Evolutionary conservation across 169 alveolate genomes (phyloP).

Genomic region (Plasmodium gonderi): DNA sequence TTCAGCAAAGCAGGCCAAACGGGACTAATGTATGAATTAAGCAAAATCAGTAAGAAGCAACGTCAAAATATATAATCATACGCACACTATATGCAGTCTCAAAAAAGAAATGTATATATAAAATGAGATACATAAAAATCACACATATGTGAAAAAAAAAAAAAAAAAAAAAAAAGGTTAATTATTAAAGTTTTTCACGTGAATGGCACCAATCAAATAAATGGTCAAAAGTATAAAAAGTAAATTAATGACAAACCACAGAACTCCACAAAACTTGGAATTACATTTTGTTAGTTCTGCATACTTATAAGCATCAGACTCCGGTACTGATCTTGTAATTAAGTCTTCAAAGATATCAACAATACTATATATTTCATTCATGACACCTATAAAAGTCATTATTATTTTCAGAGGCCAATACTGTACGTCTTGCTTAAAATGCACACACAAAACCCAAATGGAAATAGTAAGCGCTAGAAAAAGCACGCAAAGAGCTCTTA

Average conservation of each 20-base stretch:
- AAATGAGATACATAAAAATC: not conserved
- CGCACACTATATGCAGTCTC: not conserved
- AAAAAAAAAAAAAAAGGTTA: not conserved
- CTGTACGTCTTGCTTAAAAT: slow-evolving; percentile 72
- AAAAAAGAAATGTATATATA: too few species aligned
- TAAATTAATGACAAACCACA: slow-evolving; percentile 78
- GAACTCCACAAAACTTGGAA: slow-evolving; percentile 79
- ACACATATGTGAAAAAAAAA: not conserved
- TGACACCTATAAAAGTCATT: slow-evolving; percentile 79
- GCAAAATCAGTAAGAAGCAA: too few species aligned
- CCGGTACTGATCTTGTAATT: slow-evolving; percentile 78
- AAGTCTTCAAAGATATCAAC: slow-evolving; percentile 80
- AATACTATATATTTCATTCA: slow-evolving; percentile 79
- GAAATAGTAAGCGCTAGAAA: slow-evolving; percentile 69
- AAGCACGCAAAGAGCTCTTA: slow-evolving; percentile 75
- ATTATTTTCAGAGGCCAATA: slow-evolving; percentile 80
- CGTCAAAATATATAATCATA: too few species aligned
- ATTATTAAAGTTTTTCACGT: slow-evolving; percentile 45
- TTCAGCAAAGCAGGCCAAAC: too few species aligned
- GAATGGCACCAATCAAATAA: slow-evolving; percentile 79
- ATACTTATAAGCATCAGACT: slow-evolving; percentile 82
- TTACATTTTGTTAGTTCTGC: slow-evolving; percentile 79
- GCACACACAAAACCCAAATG: slow-evolving; percentile 69
- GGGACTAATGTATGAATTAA: too few species aligned
- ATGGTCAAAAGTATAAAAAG: slow-evolving; percentile 57